Evolutionary conservation across 805 yeast species (phyloP), one percentile per base, ranked within the genome.

Genomic region (Metschnikowia rubicola): DNA sequence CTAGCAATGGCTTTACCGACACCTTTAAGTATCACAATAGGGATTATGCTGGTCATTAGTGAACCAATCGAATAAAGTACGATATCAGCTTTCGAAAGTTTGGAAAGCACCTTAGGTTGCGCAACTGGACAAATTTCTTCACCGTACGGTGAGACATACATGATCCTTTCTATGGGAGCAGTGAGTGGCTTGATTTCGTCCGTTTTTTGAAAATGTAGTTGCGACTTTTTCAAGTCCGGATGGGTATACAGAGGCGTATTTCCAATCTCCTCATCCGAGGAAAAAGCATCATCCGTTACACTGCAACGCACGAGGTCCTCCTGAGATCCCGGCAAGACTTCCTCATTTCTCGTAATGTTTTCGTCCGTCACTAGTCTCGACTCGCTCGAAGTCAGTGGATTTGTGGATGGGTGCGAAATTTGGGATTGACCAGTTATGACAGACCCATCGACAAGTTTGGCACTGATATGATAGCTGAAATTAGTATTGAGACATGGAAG

Each of bases 381-480:
- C 15, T 43, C 44, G 30, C 41, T 43, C 2, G 64, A 59, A 32
- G 58, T 57, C 1, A 48, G 44, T 10, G 47, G 54, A 51, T 43
- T 48, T 39, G 29, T 30, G 13, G 76, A 67, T 1, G 98, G 98
- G 65, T 91, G 98, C 1, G 96, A 88, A 10, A 91, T 91, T 60
- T 90, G 96, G 3, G 92, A 84, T 63, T 91, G 98, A 10, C 98
- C 98, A 0, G 91, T 85, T 32, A 91, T 83, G 2, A 85, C 71
- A 4, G 77, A 71, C 2, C 95, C 96, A 63, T 88, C 79, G 31
- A 70, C 68, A 37, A 91, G 70, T 29, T 77, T 55, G 0, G 96
- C 97, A 41, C 92, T 83, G 28, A 91, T 89, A 58, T 90, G 96
- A 54, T 88, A 88, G 12, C 91, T 82, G 67, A 86, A 87, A 57